Evolutionary conservation across 1,139 yeast species (phyloP).

Genomic region (Taiozyma sp.): DNA sequence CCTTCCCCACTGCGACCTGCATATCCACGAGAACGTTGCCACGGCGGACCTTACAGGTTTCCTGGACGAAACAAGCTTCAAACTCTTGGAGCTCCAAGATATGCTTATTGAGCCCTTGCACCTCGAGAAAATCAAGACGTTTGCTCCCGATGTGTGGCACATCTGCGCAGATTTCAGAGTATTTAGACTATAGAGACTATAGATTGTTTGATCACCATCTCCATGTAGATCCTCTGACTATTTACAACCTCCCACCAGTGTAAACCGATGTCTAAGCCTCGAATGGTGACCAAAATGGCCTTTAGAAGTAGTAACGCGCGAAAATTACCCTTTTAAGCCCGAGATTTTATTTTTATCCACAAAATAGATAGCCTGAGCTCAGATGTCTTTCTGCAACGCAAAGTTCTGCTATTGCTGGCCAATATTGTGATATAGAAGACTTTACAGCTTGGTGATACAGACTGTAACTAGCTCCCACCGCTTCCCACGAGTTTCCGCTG

Average conservation of each 20-base stretch:
- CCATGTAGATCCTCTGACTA: neutral
- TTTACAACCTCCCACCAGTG: neutral
- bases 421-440: neutral
- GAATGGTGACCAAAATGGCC: neutral
- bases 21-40: slow-evolving; percentile 75
- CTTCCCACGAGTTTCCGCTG: neutral
- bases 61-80: slow-evolving; percentile 14
- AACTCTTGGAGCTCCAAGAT: slow-evolving; percentile 7
- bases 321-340: neutral
- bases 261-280: neutral
- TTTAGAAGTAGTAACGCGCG: neutral
- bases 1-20: slow-evolving; percentile 33
- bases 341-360: neutral
- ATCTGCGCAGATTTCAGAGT: slow-evolving; percentile 54
- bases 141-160: slow-evolving; percentile 87
- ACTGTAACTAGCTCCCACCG: neutral
- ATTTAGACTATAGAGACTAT: neutral
- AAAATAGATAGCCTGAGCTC: neutral
- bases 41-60: slow-evolving; percentile 37
- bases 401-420: neutral
- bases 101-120: slow-evolving; percentile 11
- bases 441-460: neutral
- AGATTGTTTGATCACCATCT: neutral
- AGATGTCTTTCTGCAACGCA: neutral
- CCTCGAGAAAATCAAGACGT: slow-evolving; percentile 65